Evolutionary conservation across 164 flowering plant genomes (phyloP).

Genomic region (Santalum album): DNA sequence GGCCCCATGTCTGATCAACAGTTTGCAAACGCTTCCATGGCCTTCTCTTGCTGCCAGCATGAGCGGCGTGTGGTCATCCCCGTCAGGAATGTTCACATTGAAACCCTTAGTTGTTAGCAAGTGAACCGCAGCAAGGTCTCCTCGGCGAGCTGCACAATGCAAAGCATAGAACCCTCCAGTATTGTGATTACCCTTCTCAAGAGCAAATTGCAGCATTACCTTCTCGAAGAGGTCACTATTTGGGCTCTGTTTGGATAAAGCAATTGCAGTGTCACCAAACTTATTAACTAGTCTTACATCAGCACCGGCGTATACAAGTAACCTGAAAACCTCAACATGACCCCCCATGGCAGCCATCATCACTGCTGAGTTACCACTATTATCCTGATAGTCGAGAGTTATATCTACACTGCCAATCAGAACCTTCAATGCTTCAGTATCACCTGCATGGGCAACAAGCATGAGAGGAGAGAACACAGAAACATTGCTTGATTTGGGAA

Average conservation of each 20-base stretch:
- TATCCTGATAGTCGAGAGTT: conserved; percentile 45
- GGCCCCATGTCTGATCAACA: conserved; percentile 45
- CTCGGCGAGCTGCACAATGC: conserved; percentile 63
- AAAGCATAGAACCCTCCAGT: conserved; percentile 51
- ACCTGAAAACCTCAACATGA: conserved; percentile 50
- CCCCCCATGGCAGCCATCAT: conserved; percentile 54
- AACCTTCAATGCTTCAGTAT: conserved; percentile 35
- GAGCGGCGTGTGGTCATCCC: conserved; percentile 60
- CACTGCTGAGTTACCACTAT: conserved; percentile 47
- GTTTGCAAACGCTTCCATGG: conserved; percentile 37
- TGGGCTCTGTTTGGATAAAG: conserved; percentile 25
- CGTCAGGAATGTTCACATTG: conserved; percentile 40
- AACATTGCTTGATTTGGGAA: conserved; percentile 32
- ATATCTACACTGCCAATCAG: conserved; percentile 25
- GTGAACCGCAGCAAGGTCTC: conserved; percentile 40
- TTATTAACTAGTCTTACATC: conserved; percentile 41
- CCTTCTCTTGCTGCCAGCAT: conserved; percentile 73
- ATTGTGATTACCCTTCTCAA: conserved; percentile 35
- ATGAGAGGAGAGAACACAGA: conserved; percentile 44
- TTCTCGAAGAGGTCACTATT: conserved; percentile 44
- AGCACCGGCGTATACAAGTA: conserved; percentile 63
- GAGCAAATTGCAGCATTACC: conserved; percentile 62
- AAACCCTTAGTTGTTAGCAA: conserved; percentile 47
- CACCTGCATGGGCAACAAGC: conserved; percentile 46
- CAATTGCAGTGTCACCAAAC: conserved; percentile 44